phyloP scores from a whole-genome alignment of 345 rosid genomes.

The Populus pruinosa region DNA sequence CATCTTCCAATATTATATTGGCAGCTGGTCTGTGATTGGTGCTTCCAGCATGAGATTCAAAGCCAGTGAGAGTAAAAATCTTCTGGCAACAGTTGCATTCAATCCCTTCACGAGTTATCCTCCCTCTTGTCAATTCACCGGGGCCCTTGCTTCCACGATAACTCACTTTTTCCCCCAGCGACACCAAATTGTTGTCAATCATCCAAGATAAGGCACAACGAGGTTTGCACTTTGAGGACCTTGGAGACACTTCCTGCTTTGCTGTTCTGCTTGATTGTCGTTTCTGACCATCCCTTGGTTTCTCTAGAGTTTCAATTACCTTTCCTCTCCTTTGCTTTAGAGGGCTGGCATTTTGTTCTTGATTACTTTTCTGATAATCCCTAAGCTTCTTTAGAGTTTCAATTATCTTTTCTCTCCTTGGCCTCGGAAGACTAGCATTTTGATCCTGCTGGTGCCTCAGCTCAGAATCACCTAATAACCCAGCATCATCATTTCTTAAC shows the following conservation, averaged over 20 bases:
- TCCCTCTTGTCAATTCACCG: not conserved
- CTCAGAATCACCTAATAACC: not conserved
- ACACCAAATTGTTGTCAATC: conserved; percentile 36
- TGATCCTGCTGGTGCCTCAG: not conserved
- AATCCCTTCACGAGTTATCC: conserved; percentile 17
- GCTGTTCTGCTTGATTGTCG: conserved; percentile 12
- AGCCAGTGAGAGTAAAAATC: conserved; percentile 3
- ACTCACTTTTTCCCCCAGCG: conserved; percentile 3
- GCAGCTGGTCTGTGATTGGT: conserved; percentile 13
- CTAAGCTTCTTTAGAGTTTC: not conserved
- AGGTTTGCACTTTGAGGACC: conserved; percentile 10
- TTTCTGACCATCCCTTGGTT: not conserved
- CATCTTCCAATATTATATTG: conserved; percentile 18
- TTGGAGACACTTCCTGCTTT: not conserved
- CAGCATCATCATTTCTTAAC: too few species aligned
- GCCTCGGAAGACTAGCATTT: not conserved
- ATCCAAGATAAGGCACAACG: conserved; percentile 33
- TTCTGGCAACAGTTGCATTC: conserved; percentile 12
- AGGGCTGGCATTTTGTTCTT: not conserved
- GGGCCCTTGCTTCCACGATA: not conserved
- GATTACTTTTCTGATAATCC: not conserved
- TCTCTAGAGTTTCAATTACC: not conserved
- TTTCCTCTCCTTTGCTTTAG: not conserved
- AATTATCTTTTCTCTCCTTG: not conserved
- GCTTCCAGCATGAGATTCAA: conserved; percentile 24